Evolutionary conservation across 495 filamentous ascomycete species (phyloP), one percentile per base, ranked within the genome.

Genomic region (Tuber indicum): DNA sequence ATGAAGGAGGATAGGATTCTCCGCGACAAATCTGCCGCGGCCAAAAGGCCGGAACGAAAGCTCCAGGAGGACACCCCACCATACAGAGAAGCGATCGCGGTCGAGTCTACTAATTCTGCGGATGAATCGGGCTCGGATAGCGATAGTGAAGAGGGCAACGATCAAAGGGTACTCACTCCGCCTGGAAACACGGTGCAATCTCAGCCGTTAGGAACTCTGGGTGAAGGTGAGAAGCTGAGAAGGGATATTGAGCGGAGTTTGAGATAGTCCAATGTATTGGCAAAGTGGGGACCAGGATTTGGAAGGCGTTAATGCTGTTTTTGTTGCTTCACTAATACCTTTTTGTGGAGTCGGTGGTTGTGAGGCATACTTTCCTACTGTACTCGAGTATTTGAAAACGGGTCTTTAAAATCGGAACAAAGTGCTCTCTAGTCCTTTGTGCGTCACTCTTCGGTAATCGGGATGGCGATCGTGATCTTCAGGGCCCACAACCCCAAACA

Each of bases 221-320:
- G 74, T 21, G 78, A 80, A 46, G 74, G 74, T 62, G 78, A 80
- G 42, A 80, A 74, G 71, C 71, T 80, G 66, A 80, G 47, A 32
- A 80, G 72, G 62, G 78, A 80, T 72, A 80, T 80, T 74, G 78
- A 80, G 58, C 73, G 71, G 74, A 80, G 78, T 70, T 75, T 80
- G 43, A 73, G 76, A 69, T 80, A n/a, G 76, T 16, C 58, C 14
- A 17, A 26, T 36, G 32, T 2, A 17, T 10, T 66, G 14, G 58
- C 12, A 66, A 36, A 66, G 4, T 14, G 26, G 43, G 58, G 45
- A 52, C 9, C 8, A 6, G 36, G 42, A 32, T 12, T 36, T n/a
- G 23, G 12, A 70, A 77, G 62, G 74, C 44, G 42, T 75, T 43
- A 43, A 71, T 41, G 52, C 26, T 72, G 41, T 21, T 58, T 71